Base-by-base conservation (phyloP, 192 early-diverging fungal genomes). In the Gryganskiella cystojenkinii region DNA sequence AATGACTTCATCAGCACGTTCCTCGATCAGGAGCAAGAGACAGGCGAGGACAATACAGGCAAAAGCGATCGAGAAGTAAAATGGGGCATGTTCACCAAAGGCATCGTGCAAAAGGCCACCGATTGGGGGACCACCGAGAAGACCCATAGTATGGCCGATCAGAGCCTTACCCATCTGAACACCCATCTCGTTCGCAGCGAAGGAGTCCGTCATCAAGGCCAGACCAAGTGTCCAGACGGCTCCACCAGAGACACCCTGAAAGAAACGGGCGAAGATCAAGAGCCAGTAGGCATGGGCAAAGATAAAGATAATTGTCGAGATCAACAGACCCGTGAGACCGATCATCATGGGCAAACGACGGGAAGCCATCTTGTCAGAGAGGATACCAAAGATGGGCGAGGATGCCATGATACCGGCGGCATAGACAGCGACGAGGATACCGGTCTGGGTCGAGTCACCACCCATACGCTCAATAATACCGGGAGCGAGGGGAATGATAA, bases 191-290 rank as follows among this genome's bases (percentile, higher is more conserved):
- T 47, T 43, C 17, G 86, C 84, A 2, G 80, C 64, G 47, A 90
- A 94, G 0, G 89, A 85, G 49, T 94, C 91, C 5, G 91, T 88
- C 25, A 94, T 81, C 85, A 92, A 86, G 0, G 86, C 89, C 19
- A 92, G 80, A 4, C 88, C 87, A 49, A 92, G 76, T 2, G 92
- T 86, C 91, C 92, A 93, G 25, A 88, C 87, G 10, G 90, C 88
- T 33, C 91, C 93, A 31, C 90, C 91, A 17, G 93, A 83, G 20
- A 90, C 72, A 56, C 93, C 93, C 70, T 93, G 91, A 3, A 87
- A 87, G 34, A 94, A 67, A 1, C 93, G 85, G 2, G 92, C 93
- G 3, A 93, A 31, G 6, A 92, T 70, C 7, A 94, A 76, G 69
- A 88, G 84, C 82, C 83, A 86, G 74, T 87, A 92, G 17, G 84